These are phyloP conservation scores for Coprinellus aureogranulatus DNA, from an alignment of 768 basidiomycete species.

Conservation along the genomic window DNA sequence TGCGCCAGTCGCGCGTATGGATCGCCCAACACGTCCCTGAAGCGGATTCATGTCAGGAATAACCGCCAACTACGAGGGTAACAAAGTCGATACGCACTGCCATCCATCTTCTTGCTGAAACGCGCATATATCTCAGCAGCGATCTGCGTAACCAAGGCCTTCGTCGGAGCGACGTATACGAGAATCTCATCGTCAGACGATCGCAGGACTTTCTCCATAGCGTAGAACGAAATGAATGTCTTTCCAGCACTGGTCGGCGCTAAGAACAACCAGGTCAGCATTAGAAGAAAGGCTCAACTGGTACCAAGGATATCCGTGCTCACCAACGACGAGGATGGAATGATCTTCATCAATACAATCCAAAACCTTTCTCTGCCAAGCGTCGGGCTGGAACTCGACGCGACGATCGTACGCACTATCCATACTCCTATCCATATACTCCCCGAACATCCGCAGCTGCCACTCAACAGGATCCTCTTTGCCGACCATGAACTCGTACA, in stretches of 20 bases:
- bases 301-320: constrained; percentile 14
- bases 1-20: constrained; percentile 62
- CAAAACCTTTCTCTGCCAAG: constrained; percentile 67
- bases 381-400: constrained; percentile 65
- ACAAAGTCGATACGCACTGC: constrained; percentile 32
- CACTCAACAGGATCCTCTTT: constrained; percentile 56
- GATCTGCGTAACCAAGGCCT: constrained; percentile 69
- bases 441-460: constrained; percentile 69
- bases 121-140: constrained; percentile 74
- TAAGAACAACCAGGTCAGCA: constrained; percentile 21
- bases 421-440: constrained; percentile 73
- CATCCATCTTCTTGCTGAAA: constrained; percentile 51
- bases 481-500: constrained; percentile 54
- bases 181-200: constrained; percentile 64
- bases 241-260: constrained; percentile 74
- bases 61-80: background rate
- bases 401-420: constrained; percentile 56
- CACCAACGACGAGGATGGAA: constrained; percentile 67
- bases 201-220: constrained; percentile 68
- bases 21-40: constrained; percentile 62
- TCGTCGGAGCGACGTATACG: constrained; percentile 74
- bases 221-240: constrained; percentile 75
- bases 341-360: constrained; percentile 57
- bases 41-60: background rate
- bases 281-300: background rate